A percentile compares a stretch with the other conserved stretches of the same genome.
Conservation (phyloP, 1,139 yeast genomes). For the Wickerhamiella pararugosa region DNA sequence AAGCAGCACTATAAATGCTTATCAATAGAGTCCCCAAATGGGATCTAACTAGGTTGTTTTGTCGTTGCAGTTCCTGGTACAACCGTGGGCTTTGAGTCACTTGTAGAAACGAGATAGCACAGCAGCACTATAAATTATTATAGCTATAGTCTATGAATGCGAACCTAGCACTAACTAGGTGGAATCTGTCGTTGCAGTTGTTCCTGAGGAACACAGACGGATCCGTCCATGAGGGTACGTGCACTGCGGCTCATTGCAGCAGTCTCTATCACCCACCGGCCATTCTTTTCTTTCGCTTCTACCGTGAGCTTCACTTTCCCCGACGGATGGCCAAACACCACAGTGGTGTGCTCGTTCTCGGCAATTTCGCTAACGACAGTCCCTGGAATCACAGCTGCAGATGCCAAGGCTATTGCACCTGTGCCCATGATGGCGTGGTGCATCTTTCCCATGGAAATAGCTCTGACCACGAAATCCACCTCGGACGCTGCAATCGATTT, state of each 20-base stretch:
- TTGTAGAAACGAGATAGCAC: no score
- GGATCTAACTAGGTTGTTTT: no score
- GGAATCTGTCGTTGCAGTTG: no score
- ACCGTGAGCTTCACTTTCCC: constrained; percentile 2
- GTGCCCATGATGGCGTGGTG: constrained; percentile 7
- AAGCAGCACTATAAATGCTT: no score
- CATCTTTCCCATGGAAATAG: constrained; percentile 3
- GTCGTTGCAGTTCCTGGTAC: no score
- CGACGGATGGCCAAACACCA: constrained; percentile 3
- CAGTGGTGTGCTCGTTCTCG: no score
- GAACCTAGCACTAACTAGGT: no score
- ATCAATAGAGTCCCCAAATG: no score
- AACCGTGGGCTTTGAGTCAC: no score
- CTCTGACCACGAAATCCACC: not conserved
- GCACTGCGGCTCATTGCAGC: not conserved
- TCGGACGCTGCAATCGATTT: not conserved
- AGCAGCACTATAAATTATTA: no score
- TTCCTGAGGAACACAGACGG: constrained; percentile 1
- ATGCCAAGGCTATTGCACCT: constrained; percentile 5
- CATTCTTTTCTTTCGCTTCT: not conserved
- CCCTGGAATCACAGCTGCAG: constrained; percentile 2
- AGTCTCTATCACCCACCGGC: not conserved
- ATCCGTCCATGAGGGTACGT: constrained; percentile 3
- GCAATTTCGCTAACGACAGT: not conserved
- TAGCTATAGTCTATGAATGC: no score